Base-by-base conservation (phyloP, 2,329 filamentous ascomycete species). In the Diaporthe helianthi region DNA sequence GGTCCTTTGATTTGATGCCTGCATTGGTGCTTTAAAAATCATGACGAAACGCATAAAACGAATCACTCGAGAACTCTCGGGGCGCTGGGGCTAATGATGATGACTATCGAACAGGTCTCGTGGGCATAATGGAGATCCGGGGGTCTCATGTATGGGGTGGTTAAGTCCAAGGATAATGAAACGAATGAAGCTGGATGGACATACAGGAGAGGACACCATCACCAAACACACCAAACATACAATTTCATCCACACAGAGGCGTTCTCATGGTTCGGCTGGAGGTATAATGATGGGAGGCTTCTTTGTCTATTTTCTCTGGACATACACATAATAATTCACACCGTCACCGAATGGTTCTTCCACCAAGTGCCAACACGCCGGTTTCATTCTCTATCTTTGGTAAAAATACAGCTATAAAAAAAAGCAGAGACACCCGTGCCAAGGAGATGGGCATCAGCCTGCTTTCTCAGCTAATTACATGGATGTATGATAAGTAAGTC, bases 51-150 rank as follows among this genome's bases (percentile, higher is more conserved):
- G 58, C 52, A 38, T 26, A 36, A 58, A 41, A 63, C 58, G 58
- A 60, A 63, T 7, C 41, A 19, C n/a, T 63, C 41, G 26, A 24
- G 49, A 49, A 17, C 41, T 63, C 29, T 49, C 29, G 44, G 58
- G 58, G 41, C 24, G 26, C 26, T 63, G 58, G 58, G 58, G 58
- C 58, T 63, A 63, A 63, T 63, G 58, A 63, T 63, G 44, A 63
- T 63, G 44, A 63, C 41, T 49, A 36, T 26, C 24, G 58, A 63
- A 63, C 29, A 63, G 58, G 58, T 63, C 58, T 49, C 58, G 13
- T 63, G 58, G 58, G 58, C 58, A 63, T 63, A 49, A 63, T 61
- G 29, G 58, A 49, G 24, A 36, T 13, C 47, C 4, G 55, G 44
- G 22, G 53, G 33, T 2, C 19, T 47, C 12, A 26, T 36, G 58